phyloP scores from a whole-genome alignment of 2,329 filamentous ascomycete species.

The Chrysosporium keratinophilum region DNA sequence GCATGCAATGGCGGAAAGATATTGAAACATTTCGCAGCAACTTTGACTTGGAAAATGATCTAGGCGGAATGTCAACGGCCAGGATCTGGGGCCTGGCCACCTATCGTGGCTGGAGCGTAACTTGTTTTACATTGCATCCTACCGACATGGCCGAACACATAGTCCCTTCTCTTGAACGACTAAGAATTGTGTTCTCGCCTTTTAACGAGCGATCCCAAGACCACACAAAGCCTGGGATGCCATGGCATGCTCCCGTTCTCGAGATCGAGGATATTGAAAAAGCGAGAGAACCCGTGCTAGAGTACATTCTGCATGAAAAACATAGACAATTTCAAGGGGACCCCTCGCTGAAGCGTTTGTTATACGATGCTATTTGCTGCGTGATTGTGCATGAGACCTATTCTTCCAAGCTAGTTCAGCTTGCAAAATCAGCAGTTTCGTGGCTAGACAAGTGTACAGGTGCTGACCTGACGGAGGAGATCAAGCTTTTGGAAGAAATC shows the following conservation, averaged over 20 bases:
- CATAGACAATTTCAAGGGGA: slow-evolving; percentile 16
- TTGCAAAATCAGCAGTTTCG: slow-evolving; percentile 22
- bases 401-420: slow-evolving; percentile 19
- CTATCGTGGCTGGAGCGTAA: slow-evolving; percentile 37
- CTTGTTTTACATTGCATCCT: slow-evolving; percentile 45
- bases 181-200: slow-evolving; percentile 30
- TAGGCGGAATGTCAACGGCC: slow-evolving; percentile 41
- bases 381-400: slow-evolving; percentile 24
- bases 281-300: slow-evolving; percentile 21
- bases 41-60: slow-evolving; percentile 42
- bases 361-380: slow-evolving; percentile 31
- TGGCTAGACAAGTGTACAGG: slow-evolving; percentile 23
- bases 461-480: slow-evolving; percentile 27
- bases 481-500: slow-evolving; percentile 20
- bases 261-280: slow-evolving; percentile 16
- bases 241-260: slow-evolving; percentile 14
- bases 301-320: slow-evolving; percentile 23
- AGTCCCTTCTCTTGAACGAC: slow-evolving; percentile 38
- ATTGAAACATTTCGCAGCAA: slow-evolving; percentile 28
- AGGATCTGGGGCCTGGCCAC: slow-evolving; percentile 45
- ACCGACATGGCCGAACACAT: slow-evolving; percentile 49
- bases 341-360: slow-evolving; percentile 23
- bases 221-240: slow-evolving; percentile 14
- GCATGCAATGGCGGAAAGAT: slow-evolving; percentile 23
- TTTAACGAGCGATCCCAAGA: slow-evolving; percentile 17